Conservation (phyloP, 2,329 filamentous ascomycete species). For the Cryphonectria nitschkei region DNA sequence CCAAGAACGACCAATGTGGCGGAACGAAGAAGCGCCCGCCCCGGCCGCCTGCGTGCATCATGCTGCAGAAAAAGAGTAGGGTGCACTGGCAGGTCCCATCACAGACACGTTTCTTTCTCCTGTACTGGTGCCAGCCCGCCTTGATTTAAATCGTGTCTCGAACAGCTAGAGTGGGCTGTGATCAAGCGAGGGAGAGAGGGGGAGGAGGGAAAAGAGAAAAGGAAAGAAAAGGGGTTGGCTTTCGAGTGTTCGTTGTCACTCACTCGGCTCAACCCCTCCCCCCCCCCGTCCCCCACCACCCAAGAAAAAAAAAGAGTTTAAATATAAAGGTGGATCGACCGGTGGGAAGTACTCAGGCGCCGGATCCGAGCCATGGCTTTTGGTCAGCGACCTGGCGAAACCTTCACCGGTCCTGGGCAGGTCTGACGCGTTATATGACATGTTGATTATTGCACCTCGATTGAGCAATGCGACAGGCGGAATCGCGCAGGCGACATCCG, state of each 20-base stretch:
- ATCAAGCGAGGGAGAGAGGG: neutral
- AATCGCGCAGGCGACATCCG: neutral
- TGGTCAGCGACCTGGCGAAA: neutral
- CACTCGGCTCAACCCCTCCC: too few species aligned
- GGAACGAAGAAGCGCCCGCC: neutral
- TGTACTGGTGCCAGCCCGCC: neutral
- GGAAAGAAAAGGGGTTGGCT: neutral
- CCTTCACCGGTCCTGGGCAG: slow-evolving; percentile 19
- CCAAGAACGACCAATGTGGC: neutral
- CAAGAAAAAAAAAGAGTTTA: neutral
- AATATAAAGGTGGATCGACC: neutral
- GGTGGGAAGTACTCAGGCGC: neutral
- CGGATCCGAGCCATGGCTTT: slow-evolving; percentile 2
- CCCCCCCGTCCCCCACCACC: too few species aligned
- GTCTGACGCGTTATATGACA: slow-evolving; percentile 6
- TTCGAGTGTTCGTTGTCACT: neutral
- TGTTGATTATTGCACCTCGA: slow-evolving; percentile 7
- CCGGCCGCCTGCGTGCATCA: neutral
- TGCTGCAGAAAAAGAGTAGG: neutral
- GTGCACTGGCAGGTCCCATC: neutral
- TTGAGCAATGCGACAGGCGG: neutral
- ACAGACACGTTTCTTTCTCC: neutral
- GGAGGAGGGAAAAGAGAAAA: neutral
- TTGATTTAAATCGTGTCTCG: neutral
- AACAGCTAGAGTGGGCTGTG: neutral